Evolutionary conservation across 768 basidiomycete species (phyloP).

Genomic region (Lactarius trivialis): DNA sequence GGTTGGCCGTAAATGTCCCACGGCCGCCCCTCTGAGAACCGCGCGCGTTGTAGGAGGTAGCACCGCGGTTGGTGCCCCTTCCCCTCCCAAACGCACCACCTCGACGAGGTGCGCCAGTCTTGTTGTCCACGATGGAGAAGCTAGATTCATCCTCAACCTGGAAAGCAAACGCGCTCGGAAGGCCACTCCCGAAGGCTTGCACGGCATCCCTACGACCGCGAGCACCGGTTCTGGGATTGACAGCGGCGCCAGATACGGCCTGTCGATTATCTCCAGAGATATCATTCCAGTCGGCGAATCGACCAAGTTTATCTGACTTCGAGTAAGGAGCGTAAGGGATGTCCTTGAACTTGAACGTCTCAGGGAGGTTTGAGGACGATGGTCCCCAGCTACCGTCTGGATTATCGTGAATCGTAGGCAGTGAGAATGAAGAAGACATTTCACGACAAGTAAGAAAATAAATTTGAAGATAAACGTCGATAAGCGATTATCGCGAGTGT

Average conservation of each 20-base stretch:
- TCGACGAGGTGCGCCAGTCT: conserved; percentile 60
- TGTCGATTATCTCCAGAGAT: conserved; percentile 58
- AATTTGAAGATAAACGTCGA: background rate
- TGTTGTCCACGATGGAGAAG: conserved; percentile 94
- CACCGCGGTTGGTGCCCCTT: conserved; percentile 34
- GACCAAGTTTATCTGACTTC: conserved; percentile 96
- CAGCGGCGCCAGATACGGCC: conserved; percentile 39
- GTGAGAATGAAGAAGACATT: conserved; percentile 75
- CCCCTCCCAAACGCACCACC: conserved; percentile 60
- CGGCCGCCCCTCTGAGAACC: conserved; percentile 41
- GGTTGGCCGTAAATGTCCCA: conserved; percentile 34
- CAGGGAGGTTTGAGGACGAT: conserved; percentile 75
- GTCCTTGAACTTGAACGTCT: conserved; percentile 95
- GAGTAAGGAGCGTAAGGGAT: conserved; percentile 98
- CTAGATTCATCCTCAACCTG: conserved; percentile 97
- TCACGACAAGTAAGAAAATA: background rate
- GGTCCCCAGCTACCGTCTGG: conserved; percentile 92
- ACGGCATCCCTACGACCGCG: conserved; percentile 64
- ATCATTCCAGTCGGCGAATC: conserved; percentile 97
- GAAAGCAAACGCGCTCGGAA: conserved; percentile 89
- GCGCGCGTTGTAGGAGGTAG: conserved; percentile 37
- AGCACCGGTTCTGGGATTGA: conserved; percentile 41
- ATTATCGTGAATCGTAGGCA: conserved; percentile 87
- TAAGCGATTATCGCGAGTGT: conserved; percentile 6
- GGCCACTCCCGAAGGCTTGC: conserved; percentile 85